These are phyloP conservation scores for Punica granatum DNA, from an alignment of 345 rosid species.

Conservation along the genomic window DNA sequence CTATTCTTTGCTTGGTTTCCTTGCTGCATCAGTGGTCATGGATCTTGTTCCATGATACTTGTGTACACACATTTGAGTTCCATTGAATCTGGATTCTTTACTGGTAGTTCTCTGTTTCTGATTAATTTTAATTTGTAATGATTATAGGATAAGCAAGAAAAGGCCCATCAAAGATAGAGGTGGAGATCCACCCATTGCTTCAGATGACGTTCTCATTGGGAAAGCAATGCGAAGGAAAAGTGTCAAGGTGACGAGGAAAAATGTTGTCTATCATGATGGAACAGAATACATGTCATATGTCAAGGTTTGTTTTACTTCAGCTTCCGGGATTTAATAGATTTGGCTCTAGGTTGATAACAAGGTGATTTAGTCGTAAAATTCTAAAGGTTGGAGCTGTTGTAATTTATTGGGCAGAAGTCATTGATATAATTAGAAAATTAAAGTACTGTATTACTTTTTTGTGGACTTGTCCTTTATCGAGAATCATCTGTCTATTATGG, in stretches of 20 bases:
- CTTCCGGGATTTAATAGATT: constrained; percentile 1
- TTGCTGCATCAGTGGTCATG: background rate
- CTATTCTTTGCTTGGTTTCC: constrained; percentile 2
- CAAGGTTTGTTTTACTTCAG: constrained; percentile 48
- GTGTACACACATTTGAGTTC: background rate
- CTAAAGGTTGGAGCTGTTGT: background rate
- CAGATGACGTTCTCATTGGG: constrained; percentile 26
- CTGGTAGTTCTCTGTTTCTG: background rate
- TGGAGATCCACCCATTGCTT: constrained; percentile 25
- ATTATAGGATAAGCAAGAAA: constrained; percentile 41
- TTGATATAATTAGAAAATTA: background rate
- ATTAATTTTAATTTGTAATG: constrained; percentile 14
- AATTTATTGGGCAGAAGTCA: background rate
- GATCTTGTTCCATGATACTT: background rate
- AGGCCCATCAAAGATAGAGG: constrained; percentile 31
- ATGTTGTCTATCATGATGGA: constrained; percentile 57
- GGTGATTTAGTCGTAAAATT: background rate
- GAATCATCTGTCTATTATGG: background rate
- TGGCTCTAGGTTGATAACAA: background rate
- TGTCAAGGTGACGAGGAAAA: constrained; percentile 41
- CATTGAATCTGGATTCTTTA: constrained; percentile 2
- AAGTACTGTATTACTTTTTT: background rate
- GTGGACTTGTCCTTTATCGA: background rate
- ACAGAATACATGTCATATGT: constrained; percentile 84
- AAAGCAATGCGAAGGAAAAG: constrained; percentile 32